These are phyloP conservation scores for Fusarium sp. DNA, from an alignment of 2,329 filamentous ascomycete genomes.

Conservation along the genomic window DNA sequence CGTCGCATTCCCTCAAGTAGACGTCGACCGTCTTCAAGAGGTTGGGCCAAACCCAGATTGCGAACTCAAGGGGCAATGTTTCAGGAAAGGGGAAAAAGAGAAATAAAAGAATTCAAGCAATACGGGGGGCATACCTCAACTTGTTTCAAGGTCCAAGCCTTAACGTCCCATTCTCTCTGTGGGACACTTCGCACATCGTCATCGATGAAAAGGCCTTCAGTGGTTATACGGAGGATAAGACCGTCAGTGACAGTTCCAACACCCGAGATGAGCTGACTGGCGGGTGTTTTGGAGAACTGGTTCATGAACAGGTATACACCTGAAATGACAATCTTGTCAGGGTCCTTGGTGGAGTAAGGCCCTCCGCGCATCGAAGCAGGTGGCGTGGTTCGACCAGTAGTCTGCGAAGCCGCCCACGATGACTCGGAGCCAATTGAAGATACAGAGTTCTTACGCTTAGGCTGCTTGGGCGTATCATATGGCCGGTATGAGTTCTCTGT, in stretches of 20 bases:
- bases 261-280: slow-evolving; percentile 90
- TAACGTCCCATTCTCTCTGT: slow-evolving; percentile 99
- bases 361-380: slow-evolving; percentile 82
- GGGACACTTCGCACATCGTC: slow-evolving; percentile 91
- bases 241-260: slow-evolving; percentile 90
- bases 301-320: slow-evolving; percentile 95
- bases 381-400: slow-evolving; percentile 85
- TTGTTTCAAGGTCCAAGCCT: slow-evolving; percentile 95
- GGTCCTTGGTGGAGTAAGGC: slow-evolving; percentile 88
- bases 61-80: slow-evolving; percentile 63
- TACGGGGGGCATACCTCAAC: slow-evolving; percentile 87
- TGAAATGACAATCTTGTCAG: slow-evolving; percentile 95
- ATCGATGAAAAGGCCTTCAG: slow-evolving; percentile 96
- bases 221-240: slow-evolving; percentile 90
- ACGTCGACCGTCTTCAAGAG: slow-evolving; percentile 72
- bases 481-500: slow-evolving; percentile 81
- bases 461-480: slow-evolving; percentile 76
- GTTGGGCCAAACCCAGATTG: slow-evolving; percentile 64
- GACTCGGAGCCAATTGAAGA: slow-evolving; percentile 81
- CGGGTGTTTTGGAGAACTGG: slow-evolving; percentile 86
- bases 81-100: slow-evolving; percentile 61
- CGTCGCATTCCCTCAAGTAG: slow-evolving; percentile 74
- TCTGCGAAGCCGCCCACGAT: slow-evolving; percentile 87
- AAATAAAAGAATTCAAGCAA: slow-evolving; percentile 63
- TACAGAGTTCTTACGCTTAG: slow-evolving; percentile 71